Evolutionary conservation across 2,329 filamentous ascomycete genomes (phyloP), one percentile per base, ranked within the genome.

Genomic region (Ceratocystis smalleyi): DNA sequence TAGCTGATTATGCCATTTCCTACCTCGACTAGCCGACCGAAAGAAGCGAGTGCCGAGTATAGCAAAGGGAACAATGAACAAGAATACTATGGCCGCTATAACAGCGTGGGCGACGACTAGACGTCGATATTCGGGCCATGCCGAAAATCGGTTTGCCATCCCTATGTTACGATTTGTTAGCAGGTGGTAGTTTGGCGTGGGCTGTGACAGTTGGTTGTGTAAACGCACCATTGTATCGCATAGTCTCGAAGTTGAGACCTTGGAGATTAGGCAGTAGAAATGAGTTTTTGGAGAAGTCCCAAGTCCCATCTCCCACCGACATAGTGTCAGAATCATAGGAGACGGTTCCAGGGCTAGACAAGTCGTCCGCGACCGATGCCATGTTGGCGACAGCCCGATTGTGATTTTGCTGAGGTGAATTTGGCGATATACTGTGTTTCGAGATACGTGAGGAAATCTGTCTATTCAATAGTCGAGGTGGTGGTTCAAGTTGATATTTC

Each of bases 111-210:
- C 88, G 32, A 79, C 75, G 64, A 95, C 81, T 57, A 92, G 78
- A 32, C 74, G 76, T 70, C 89, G 86, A 72, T 95, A 95, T 70
- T 88, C 81, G 10, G 78, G 72, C 68, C 90, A 74, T 10, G 81
- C 82, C 61, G 82, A 79, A 73, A 92, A 92, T 66, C 88, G 84
- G 72, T 91, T 91, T 66, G 84, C 87, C 88, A 92, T 91, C 73
- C 88, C 87, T 89, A 63, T 70, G 43, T 43, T 17, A 43, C 6
- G 6, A 30, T 54, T 22, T n/a, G 32, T 59, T 43, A 59, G 19
- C 27, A 19, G 22, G 43, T 17, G 27, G 1, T 17, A 8, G 15
- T 35, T 3, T 7, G 2, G 19, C 12, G 5, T 35, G 6, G 8
- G 54, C 24, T 12, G 49, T 7, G n/a, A 40, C 10, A 19, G 19